Evolutionary conservation across 176 grass and related monocot genomes (phyloP).

Genomic region (Neostapfia colusana): DNA sequence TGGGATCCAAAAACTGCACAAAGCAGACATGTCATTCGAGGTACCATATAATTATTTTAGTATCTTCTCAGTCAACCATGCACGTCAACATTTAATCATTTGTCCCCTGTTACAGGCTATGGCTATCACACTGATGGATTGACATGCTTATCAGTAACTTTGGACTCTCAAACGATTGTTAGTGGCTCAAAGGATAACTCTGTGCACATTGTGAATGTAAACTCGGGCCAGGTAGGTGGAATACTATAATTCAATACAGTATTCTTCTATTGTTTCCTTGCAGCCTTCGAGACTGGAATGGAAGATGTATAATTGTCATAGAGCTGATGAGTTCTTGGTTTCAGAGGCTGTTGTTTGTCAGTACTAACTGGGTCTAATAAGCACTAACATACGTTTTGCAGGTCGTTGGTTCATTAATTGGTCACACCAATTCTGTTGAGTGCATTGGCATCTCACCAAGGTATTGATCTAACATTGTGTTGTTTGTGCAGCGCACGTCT

Average conservation of each 20-base stretch:
- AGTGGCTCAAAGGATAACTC: conserved; percentile 79
- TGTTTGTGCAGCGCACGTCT: not conserved
- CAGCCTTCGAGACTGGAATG: not conserved
- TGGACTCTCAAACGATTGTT: conserved; percentile 68
- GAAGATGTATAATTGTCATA: not conserved
- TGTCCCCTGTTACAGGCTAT: conserved; percentile 48
- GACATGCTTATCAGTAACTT: conserved; percentile 74
- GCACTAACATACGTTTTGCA: conserved; percentile 24
- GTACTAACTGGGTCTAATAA: not conserved
- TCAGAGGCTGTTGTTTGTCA: not conserved
- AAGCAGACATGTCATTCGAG: conserved; percentile 68
- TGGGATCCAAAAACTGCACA: conserved; percentile 79
- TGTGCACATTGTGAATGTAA: conserved; percentile 76
- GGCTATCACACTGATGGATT: conserved; percentile 85
- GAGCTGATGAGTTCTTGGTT: not conserved
- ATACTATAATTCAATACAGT: not conserved
- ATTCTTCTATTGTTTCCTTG: not conserved
- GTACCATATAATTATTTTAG: conserved; percentile 39
- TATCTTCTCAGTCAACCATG: not conserved
- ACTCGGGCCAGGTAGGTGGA: conserved; percentile 58
- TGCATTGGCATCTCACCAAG: conserved; percentile 1
- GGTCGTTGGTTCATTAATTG: conserved; percentile 55
- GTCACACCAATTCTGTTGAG: conserved; percentile 49
- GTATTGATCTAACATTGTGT: not conserved
- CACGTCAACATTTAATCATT: conserved; percentile 11